Evolutionary conservation across 2,329 filamentous ascomycete species (phyloP).

Genomic region (Alternaria gansuensis): DNA sequence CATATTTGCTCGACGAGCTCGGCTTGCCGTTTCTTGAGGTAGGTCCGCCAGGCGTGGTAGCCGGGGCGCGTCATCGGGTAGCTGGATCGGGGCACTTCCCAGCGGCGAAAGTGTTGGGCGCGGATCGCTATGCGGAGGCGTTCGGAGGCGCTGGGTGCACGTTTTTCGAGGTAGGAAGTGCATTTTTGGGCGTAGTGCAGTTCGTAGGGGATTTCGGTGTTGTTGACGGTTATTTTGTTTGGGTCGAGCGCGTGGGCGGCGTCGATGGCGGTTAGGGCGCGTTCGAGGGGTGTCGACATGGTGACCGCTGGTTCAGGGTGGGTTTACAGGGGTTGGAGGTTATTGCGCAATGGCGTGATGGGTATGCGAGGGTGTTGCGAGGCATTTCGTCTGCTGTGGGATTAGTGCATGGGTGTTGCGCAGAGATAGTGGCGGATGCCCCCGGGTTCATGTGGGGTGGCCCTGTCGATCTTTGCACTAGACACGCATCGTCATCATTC

Average conservation of each 20-base stretch:
- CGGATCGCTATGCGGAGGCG: constrained; percentile 77
- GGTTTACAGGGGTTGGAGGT: background rate
- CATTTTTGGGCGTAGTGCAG: constrained; percentile 83
- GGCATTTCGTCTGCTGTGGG: constrained; percentile 25
- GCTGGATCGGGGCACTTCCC: constrained; percentile 78
- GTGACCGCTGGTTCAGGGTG: background rate
- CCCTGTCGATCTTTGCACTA: constrained; percentile 10
- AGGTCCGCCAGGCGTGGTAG: constrained; percentile 81
- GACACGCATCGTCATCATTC: background rate
- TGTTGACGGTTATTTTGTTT: constrained; percentile 60
- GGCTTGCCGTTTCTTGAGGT: constrained; percentile 76
- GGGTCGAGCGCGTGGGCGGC: constrained; percentile 75
- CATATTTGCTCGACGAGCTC: constrained; percentile 67
- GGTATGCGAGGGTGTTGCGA: constrained; percentile 9
- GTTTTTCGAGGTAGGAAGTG: constrained; percentile 73
- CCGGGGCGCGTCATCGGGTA: constrained; percentile 79
- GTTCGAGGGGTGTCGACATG: constrained; percentile 42
- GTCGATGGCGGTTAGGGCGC: constrained; percentile 74
- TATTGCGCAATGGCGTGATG: background rate
- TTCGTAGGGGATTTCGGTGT: constrained; percentile 71
- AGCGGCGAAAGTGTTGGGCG: constrained; percentile 85
- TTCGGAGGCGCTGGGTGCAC: constrained; percentile 69
- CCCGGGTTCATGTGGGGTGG: constrained; percentile 25
- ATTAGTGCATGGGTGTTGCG: constrained; percentile 16
- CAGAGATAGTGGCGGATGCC: constrained; percentile 27